Conservation (phyloP, 2,329 filamentous ascomycete genomes). For the Coniella vitis region DNA sequence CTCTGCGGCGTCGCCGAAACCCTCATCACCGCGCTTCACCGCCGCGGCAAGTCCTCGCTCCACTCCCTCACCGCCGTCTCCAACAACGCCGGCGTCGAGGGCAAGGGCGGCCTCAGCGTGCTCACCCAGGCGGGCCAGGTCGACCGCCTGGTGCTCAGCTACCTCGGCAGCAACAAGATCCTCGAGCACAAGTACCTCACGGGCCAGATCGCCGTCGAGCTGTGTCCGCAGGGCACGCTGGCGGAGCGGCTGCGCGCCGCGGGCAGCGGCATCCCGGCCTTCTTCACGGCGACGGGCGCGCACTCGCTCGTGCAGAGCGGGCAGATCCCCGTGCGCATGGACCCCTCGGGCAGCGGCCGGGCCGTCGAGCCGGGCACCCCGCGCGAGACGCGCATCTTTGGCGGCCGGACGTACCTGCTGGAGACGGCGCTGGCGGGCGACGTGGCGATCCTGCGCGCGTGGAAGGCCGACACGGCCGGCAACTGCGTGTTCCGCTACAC, state of each 20-base stretch:
- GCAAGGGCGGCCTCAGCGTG: slow-evolving; percentile 60
- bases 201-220: slow-evolving; percentile 67
- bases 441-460: slow-evolving; percentile 69
- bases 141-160: slow-evolving; percentile 65
- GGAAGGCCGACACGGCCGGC: slow-evolving; percentile 68
- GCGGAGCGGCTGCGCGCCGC: slow-evolving; percentile 67
- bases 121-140: slow-evolving; percentile 65
- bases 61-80: slow-evolving; percentile 68
- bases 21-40: slow-evolving; percentile 37
- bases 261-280: slow-evolving; percentile 71
- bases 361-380: slow-evolving; percentile 58
- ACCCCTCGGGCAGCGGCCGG: slow-evolving; percentile 48
- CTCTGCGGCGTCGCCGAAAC: slow-evolving; percentile 61
- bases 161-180: slow-evolving; percentile 70
- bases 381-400: slow-evolving; percentile 66
- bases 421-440: slow-evolving; percentile 71
- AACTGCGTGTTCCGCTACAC: slow-evolving; percentile 78
- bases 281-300: slow-evolving; percentile 70
- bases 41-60: slow-evolving; percentile 52
- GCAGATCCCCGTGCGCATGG: slow-evolving; percentile 58
- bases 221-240: slow-evolving; percentile 70
- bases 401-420: slow-evolving; percentile 67
- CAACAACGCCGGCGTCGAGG: slow-evolving; percentile 70
- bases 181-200: slow-evolving; percentile 69
- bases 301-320: slow-evolving; percentile 62